Conservation (phyloP, 2,329 filamentous ascomycete genomes). For the Fusarium pseudocircinatum region DNA sequence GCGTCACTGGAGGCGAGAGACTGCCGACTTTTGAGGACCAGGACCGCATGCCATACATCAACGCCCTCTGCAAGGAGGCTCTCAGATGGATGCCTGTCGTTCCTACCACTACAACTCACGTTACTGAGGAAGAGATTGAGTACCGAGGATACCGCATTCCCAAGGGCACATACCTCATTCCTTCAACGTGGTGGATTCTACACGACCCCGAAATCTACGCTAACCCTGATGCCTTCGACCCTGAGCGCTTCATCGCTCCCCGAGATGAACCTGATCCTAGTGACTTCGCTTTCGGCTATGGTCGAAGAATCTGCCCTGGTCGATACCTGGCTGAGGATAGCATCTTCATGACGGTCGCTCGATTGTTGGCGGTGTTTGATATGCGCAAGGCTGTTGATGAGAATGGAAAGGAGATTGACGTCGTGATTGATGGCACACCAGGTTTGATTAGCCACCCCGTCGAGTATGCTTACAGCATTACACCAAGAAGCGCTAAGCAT, state of each 20-base stretch:
- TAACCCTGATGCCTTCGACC: slow-evolving; percentile 46
- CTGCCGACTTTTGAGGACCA: slow-evolving; percentile 44
- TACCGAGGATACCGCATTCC: slow-evolving; percentile 44
- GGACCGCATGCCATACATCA: slow-evolving; percentile 44
- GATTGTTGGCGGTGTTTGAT: slow-evolving; percentile 57
- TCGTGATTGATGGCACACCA: slow-evolving; percentile 18
- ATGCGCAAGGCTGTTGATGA: slow-evolving; percentile 44
- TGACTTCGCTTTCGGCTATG: slow-evolving; percentile 47
- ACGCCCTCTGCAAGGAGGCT: slow-evolving; percentile 46
- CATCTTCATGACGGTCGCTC: slow-evolving; percentile 50
- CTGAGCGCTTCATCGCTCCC: slow-evolving; percentile 46
- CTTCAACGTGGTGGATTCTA: slow-evolving; percentile 37
- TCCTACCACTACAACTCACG: slow-evolving; percentile 51
- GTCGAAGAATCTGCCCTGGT: slow-evolving; percentile 50
- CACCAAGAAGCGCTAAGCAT: slow-evolving; percentile 27
- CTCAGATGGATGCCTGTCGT: slow-evolving; percentile 46
- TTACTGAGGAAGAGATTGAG: slow-evolving; percentile 46
- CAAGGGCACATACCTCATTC: slow-evolving; percentile 41
- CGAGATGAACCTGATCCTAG: slow-evolving; percentile 46
- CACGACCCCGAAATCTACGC: slow-evolving; percentile 75
- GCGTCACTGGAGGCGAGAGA: slow-evolving; percentile 42
- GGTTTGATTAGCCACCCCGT: slow-evolving; percentile 32
- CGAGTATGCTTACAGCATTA: slow-evolving; percentile 30
- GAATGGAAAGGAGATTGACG: slow-evolving; percentile 30
- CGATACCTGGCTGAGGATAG: slow-evolving; percentile 45